These are phyloP conservation scores for Fusarium buxicola DNA, from an alignment of 2,329 filamentous ascomycete species.

Conservation along the genomic window DNA sequence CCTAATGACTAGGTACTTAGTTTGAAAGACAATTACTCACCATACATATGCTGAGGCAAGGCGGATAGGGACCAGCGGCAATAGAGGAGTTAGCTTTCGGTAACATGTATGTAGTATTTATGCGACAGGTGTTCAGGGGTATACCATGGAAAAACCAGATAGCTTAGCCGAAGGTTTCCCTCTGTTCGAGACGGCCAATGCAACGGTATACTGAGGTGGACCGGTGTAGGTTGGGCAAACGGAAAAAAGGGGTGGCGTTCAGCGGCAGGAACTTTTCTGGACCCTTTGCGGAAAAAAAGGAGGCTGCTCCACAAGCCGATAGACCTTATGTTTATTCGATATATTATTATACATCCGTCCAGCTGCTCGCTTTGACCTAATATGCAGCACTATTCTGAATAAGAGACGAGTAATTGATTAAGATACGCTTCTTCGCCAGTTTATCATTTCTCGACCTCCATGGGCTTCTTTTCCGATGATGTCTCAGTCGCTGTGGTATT, in stretches of 20 bases:
- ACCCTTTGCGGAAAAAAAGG: conserved; percentile 1
- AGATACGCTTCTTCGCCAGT: conserved; percentile 5
- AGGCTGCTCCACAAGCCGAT: not conserved
- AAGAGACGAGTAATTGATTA: conserved; percentile 18
- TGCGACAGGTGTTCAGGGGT: not conserved
- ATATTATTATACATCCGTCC: conserved; percentile 25
- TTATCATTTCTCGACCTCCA: conserved; percentile 30
- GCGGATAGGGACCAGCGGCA: not conserved
- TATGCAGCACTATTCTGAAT: conserved; percentile 7
- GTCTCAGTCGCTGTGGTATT: conserved; percentile 4
- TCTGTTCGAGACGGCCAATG: too few species aligned
- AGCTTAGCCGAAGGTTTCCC: too few species aligned
- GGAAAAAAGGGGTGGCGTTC: conserved; percentile 3
- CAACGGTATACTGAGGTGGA: not conserved
- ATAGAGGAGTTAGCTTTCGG: too few species aligned
- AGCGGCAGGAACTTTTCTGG: not conserved
- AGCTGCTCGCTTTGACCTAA: not conserved
- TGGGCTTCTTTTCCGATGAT: conserved; percentile 11
- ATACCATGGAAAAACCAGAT: not conserved
- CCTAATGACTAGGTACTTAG: not conserved
- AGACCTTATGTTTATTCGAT: not conserved
- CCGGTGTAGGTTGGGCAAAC: not conserved
- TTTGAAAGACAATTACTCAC: not conserved
- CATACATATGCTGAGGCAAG: not conserved
- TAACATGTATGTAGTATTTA: not conserved